phyloP scores from a whole-genome alignment of 2,329 filamentous ascomycete species.

The Ceratocystis destructans region DNA sequence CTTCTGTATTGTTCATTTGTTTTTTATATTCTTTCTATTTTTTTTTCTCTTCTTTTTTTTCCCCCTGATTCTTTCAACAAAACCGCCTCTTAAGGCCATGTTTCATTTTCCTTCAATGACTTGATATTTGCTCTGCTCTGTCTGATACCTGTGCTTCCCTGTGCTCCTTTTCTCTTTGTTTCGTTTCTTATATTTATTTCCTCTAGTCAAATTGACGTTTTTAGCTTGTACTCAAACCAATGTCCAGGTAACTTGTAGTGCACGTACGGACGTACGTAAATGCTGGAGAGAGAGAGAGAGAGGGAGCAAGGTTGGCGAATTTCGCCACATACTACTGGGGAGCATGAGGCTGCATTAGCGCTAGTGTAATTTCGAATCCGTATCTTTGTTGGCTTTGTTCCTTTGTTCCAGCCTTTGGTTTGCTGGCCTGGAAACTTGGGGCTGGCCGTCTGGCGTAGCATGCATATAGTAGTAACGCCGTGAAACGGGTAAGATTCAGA shows the following conservation, averaged over 20 bases:
- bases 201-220: not conserved
- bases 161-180: not conserved
- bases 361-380: not conserved
- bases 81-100: not conserved
- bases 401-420: not conserved
- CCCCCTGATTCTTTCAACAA: constrained; percentile 5
- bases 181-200: not conserved
- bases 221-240: not conserved
- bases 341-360: not conserved
- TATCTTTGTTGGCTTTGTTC: not conserved
- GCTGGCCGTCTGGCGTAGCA: not conserved
- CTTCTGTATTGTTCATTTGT: constrained; percentile 11
- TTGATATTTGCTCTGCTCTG: not conserved
- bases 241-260: not conserved
- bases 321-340: not conserved
- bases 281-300: not conserved
- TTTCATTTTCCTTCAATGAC: constrained; percentile 9
- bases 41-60: constrained; percentile 1
- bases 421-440: not conserved
- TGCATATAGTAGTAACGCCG: not conserved
- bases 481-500: constrained; percentile 3
- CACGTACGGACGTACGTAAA: not conserved
- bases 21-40: constrained; percentile 14
- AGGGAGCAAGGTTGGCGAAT: not conserved
- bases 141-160: constrained; percentile 1